Conservation (phyloP, 768 basidiomycete species). For the Boletus huronensis region DNA sequence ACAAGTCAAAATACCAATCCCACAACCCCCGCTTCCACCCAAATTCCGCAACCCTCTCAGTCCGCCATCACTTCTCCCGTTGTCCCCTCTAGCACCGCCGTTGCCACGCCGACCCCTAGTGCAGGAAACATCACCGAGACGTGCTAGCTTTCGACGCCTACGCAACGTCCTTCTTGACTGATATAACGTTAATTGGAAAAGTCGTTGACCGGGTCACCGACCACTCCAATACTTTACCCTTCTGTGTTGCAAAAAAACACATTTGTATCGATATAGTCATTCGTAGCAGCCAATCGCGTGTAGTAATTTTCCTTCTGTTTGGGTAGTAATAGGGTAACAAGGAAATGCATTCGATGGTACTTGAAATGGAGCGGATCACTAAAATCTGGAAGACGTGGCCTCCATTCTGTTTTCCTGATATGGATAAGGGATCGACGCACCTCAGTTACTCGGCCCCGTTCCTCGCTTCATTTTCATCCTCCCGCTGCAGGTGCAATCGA, state of each 20-base stretch:
- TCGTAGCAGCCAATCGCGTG: neutral
- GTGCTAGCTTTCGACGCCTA: constrained; percentile 1
- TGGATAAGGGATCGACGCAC: constrained; percentile 11
- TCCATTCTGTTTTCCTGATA: no score
- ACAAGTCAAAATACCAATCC: constrained; percentile 10
- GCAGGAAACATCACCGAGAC: neutral
- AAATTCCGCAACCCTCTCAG: constrained; percentile 1
- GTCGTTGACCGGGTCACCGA: constrained; percentile 22
- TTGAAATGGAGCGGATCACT: neutral
- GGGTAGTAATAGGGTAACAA: neutral
- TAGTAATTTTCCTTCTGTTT: neutral
- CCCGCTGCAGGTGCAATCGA: neutral
- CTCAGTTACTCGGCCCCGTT: neutral
- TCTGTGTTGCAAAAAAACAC: no score
- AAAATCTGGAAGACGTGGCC: no score
- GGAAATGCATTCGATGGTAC: neutral
- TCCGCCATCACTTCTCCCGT: neutral
- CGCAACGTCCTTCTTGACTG: neutral
- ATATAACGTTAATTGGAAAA: neutral
- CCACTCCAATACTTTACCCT: neutral
- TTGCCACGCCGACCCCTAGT: neutral
- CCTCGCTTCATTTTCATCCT: neutral
- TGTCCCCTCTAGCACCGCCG: neutral
- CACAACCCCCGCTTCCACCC: neutral
- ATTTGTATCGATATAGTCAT: constrained; percentile 15